These are phyloP conservation scores for Alternaria alternata DNA, from an alignment of 2,329 filamentous ascomycete genomes.

Conservation along the genomic window DNA sequence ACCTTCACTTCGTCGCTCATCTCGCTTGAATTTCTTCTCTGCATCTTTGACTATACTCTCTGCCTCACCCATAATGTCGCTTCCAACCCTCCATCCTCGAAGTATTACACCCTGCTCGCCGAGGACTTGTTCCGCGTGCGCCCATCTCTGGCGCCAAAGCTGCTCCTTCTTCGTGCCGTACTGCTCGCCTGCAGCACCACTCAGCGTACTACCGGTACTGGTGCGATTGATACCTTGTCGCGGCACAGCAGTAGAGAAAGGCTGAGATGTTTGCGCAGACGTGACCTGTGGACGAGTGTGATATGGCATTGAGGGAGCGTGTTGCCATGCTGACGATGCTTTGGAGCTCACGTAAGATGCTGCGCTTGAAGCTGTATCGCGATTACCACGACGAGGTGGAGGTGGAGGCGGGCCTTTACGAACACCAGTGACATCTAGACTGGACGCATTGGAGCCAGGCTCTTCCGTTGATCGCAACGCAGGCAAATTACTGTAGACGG, in stretches of 20 bases:
- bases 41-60: conserved; percentile 69
- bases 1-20: background rate
- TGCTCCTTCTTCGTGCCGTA: conserved; percentile 72
- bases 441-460: conserved; percentile 16
- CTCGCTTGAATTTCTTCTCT: conserved; percentile 47
- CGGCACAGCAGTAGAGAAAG: conserved; percentile 36
- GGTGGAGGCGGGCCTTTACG: conserved; percentile 44
- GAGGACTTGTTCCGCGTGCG: conserved; percentile 69
- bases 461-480: conserved; percentile 39
- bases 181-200: conserved; percentile 30
- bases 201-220: conserved; percentile 36
- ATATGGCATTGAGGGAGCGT: conserved; percentile 42
- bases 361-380: conserved; percentile 49
- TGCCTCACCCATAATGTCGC: conserved; percentile 73
- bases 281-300: conserved; percentile 32
- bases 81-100: conserved; percentile 76
- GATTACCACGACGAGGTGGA: conserved; percentile 48
- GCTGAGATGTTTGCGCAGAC: conserved; percentile 29
- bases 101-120: conserved; percentile 71
- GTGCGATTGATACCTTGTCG: conserved; percentile 35
- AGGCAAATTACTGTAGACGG: conserved; percentile 52
- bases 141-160: conserved; percentile 74
- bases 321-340: conserved; percentile 46
- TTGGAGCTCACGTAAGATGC: conserved; percentile 51
- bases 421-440: conserved; percentile 17